phyloP scores from a whole-genome alignment of 306 rosid species.

The Ormosia semicastrata region DNA sequence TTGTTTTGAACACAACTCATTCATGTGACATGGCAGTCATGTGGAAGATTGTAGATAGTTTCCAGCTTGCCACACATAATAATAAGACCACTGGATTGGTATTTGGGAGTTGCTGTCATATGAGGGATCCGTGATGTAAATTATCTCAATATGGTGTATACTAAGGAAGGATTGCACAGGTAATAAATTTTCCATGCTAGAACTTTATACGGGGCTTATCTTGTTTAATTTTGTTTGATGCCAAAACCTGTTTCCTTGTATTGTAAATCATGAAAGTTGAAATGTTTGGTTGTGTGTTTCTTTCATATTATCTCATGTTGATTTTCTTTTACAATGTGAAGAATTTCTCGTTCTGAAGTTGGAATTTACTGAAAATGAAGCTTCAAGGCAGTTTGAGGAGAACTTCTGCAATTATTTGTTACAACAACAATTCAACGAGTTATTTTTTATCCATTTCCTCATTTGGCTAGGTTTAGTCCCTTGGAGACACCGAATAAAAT shows the following conservation, averaged over 20 bases:
- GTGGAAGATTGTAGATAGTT: slow-evolving; percentile 41
- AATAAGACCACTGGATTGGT: slow-evolving; percentile 42
- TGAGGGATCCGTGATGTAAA: slow-evolving; percentile 38
- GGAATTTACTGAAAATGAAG: slow-evolving; percentile 4
- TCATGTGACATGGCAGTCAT: slow-evolving; percentile 30
- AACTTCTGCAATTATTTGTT: neutral
- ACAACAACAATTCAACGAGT: neutral
- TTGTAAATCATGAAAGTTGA: slow-evolving; percentile 27
- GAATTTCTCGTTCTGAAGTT: neutral
- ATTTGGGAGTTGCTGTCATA: slow-evolving; percentile 50
- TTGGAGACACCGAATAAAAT: too few species aligned
- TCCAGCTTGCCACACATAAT: slow-evolving; percentile 22
- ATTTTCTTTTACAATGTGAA: neutral
- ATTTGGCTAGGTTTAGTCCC: too few species aligned
- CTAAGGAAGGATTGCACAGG: slow-evolving; percentile 21
- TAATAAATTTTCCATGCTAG: slow-evolving; percentile 20
- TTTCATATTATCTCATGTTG: slow-evolving; percentile 9
- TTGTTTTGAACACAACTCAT: slow-evolving; percentile 38
- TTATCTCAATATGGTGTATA: slow-evolving; percentile 38
- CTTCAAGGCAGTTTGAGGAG: neutral
- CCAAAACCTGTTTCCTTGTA: slow-evolving; percentile 23
- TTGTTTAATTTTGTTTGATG: slow-evolving; percentile 19
- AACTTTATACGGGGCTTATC: slow-evolving; percentile 19
- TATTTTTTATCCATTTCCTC: neutral
- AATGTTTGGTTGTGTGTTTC: slow-evolving; percentile 34